These are phyloP conservation scores for Vitis cinerea DNA, from an alignment of 164 flowering plant genomes.

Conservation along the genomic window DNA sequence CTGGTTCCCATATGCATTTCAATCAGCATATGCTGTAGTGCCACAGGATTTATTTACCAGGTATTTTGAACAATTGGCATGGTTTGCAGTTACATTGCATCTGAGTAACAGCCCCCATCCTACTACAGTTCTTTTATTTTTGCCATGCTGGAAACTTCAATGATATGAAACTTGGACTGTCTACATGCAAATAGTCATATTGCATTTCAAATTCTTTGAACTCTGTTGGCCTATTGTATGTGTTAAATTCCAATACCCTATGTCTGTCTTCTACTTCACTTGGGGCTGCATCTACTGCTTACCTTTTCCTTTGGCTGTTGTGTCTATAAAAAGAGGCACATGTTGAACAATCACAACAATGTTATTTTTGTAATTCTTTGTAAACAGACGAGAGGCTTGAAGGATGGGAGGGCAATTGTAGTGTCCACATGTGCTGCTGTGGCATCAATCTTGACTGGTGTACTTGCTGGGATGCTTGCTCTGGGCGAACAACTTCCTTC, in stretches of 20 bases:
- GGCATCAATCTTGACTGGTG: constrained; percentile 94
- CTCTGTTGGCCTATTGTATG: no score
- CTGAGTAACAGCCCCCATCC: neutral
- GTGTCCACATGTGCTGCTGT: constrained; percentile 98
- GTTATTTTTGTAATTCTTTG: neutral
- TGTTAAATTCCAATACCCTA: no score
- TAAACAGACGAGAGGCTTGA: constrained; percentile 84
- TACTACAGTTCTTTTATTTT: neutral
- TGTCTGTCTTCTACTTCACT: no score
- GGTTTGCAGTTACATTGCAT: neutral
- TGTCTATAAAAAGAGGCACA: neutral
- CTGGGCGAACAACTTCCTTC: constrained; percentile 88
- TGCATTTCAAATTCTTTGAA: neutral
- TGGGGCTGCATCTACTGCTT: no score
- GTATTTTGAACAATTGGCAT: constrained; percentile 24
- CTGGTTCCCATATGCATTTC: constrained; percentile 77
- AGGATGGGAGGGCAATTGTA: constrained; percentile 95
- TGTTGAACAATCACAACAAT: neutral
- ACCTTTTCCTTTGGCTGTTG: neutral
- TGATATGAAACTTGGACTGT: neutral
- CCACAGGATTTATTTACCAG: constrained; percentile 87
- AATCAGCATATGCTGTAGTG: constrained; percentile 81
- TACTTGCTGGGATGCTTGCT: constrained; percentile 95
- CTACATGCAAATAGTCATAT: neutral
- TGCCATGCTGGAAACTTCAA: neutral